A percentile compares a stretch with the other conserved stretches of the same genome.
These are phyloP conservation scores for Sporothrix brasiliensis DNA, from an alignment of 2,329 filamentous ascomycete genomes.

Conservation along the genomic window DNA sequence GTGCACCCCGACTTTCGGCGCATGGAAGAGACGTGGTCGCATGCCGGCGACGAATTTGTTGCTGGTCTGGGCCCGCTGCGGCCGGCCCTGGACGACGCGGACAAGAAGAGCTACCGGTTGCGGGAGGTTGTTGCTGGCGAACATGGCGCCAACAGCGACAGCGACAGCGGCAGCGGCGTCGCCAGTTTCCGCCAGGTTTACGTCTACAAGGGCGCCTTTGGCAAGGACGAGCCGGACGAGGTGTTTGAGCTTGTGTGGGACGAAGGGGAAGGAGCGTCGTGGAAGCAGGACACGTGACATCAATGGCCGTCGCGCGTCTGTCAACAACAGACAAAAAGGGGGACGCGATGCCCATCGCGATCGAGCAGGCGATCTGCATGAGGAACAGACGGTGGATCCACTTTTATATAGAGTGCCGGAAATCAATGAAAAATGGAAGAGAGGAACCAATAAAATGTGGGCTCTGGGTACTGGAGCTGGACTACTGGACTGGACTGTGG, in stretches of 20 bases:
- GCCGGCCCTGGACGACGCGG: slow-evolving; percentile 41
- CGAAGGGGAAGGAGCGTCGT: not conserved
- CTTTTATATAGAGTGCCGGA: not conserved
- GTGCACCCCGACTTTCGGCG: slow-evolving; percentile 47
- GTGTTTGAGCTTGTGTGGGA: slow-evolving; percentile 55
- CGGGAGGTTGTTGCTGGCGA: slow-evolving; percentile 48
- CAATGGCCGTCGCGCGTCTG: not conserved
- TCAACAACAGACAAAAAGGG: not conserved
- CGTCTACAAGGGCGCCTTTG: slow-evolving; percentile 49
- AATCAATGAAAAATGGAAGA: not conserved
- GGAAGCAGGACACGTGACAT: not conserved
- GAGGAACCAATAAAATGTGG: slow-evolving; percentile 11
- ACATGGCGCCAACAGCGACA: slow-evolving; percentile 35
- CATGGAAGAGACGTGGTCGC: slow-evolving; percentile 59
- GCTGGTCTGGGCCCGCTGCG: slow-evolving; percentile 59
- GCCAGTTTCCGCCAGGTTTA: slow-evolving; percentile 56
- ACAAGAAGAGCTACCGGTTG: slow-evolving; percentile 58
- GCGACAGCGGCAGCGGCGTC: too few relatives aligned
- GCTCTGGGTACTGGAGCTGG: not conserved
- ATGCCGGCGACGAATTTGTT: slow-evolving; percentile 52
- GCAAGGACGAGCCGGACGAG: slow-evolving; percentile 50
- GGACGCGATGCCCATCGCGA: not conserved
- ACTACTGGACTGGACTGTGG: not conserved
- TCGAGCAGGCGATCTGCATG: slow-evolving; percentile 15
- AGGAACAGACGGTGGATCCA: not conserved